Conservation (phyloP, 176 grass and related monocot species). For the Carex myosuroides region DNA sequence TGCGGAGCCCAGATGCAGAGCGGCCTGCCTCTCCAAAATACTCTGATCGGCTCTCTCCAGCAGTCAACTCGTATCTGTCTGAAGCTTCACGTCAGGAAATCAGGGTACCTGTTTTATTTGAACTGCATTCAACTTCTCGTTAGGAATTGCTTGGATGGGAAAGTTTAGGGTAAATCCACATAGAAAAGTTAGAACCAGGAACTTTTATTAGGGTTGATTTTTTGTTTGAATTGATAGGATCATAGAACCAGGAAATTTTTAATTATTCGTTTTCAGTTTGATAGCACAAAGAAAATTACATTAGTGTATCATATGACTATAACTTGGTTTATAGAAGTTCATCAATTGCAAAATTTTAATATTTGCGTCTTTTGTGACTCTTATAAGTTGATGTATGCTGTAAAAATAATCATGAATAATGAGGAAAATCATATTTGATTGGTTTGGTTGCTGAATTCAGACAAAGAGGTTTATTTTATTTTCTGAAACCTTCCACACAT, state of each 20-base stretch:
- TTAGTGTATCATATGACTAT: not conserved
- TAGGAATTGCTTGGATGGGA: not conserved
- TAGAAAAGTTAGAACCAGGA: not conserved
- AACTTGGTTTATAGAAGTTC: not conserved
- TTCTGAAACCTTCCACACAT: not conserved
- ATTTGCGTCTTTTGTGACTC: not conserved
- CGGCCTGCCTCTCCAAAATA: constrained; percentile 83
- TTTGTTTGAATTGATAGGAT: not conserved
- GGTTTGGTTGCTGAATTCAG: not conserved
- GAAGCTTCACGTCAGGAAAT: constrained; percentile 99
- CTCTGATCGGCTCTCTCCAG: constrained; percentile 87
- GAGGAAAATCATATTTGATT: not conserved
- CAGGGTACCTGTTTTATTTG: constrained; percentile 51
- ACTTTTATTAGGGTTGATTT: not conserved
- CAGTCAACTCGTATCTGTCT: constrained; percentile 83
- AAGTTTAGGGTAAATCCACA: not conserved
- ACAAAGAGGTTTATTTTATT: not conserved
- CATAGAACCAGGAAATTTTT: not conserved
- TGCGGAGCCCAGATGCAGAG: constrained; percentile 82
- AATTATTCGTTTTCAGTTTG: not conserved
- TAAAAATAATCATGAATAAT: not conserved
- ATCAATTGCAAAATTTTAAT: not conserved
- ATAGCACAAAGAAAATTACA: not conserved
- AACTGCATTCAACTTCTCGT: not conserved
- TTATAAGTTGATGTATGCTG: not conserved